Evolutionary conservation across 192 early-diverging fungal genomes (phyloP).

Genomic region (Coemansia sp.): DNA sequence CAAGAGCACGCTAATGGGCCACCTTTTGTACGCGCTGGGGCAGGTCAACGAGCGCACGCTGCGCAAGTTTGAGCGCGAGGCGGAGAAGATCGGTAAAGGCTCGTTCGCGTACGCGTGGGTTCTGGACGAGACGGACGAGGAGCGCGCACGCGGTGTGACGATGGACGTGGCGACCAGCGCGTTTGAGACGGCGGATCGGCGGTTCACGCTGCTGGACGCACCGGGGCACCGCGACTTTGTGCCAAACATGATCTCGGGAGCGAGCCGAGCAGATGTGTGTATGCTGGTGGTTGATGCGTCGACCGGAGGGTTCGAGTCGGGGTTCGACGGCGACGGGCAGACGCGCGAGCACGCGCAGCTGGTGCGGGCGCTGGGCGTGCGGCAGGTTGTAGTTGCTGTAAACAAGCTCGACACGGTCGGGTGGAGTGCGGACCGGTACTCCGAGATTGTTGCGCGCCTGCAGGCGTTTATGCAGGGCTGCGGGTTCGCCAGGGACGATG

Average conservation of each 20-base stretch:
- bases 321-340: slow-evolving; percentile 92
- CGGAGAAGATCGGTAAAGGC: slow-evolving; percentile 90
- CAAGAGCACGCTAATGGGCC: slow-evolving; percentile 85
- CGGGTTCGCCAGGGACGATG: slow-evolving; percentile 73
- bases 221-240: slow-evolving; percentile 99
- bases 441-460: slow-evolving; percentile 71
- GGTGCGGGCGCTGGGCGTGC: slow-evolving; percentile 88
- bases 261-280: slow-evolving; percentile 88
- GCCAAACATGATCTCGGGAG: slow-evolving; percentile 99
- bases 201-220: slow-evolving; percentile 90
- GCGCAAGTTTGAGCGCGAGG: slow-evolving; percentile 83
- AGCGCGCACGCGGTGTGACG: slow-evolving; percentile 84
- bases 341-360: slow-evolving; percentile 95
- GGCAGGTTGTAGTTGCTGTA: slow-evolving; percentile 87
- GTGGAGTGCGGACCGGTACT: slow-evolving; percentile 80
- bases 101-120: slow-evolving; percentile 99
- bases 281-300: slow-evolving; percentile 90
- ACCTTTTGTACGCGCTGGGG: slow-evolving; percentile 79
- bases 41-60: slow-evolving; percentile 77
- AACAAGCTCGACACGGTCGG: slow-evolving; percentile 93
- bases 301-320: slow-evolving; percentile 90
- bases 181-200: slow-evolving; percentile 77
- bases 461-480: slow-evolving; percentile 67
- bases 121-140: slow-evolving; percentile 94
- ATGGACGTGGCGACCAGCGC: slow-evolving; percentile 92